Evolutionary conservation across 129 eudicot species (phyloP).

Genomic region (Artemisia argyi): DNA sequence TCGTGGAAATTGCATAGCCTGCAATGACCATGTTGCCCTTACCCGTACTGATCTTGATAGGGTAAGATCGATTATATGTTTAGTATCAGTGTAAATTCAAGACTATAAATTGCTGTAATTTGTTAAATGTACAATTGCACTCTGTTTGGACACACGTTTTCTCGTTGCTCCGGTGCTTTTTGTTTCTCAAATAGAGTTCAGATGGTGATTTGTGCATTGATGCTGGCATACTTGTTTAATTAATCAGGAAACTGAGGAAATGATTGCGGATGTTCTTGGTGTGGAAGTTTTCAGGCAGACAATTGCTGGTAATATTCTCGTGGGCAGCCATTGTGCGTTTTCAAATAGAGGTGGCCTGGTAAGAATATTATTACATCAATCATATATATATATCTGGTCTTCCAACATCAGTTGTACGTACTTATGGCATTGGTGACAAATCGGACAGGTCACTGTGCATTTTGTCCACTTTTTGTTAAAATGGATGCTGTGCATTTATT

Average conservation of each 20-base stretch:
- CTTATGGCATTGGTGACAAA: too few species aligned
- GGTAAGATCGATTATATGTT: slow-evolving; percentile 34
- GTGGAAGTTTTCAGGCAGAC: slow-evolving; percentile 79
- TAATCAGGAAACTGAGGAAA: slow-evolving; percentile 74
- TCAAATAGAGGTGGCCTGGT: slow-evolving; percentile 81
- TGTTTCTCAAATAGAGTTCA: neutral
- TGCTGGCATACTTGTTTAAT: neutral
- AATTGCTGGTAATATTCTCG: slow-evolving; percentile 72
- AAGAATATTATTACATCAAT: slow-evolving; percentile 14
- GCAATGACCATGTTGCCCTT: slow-evolving; percentile 99
- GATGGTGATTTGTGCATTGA: neutral
- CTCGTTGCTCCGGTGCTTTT: neutral
- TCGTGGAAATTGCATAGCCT: slow-evolving; percentile 91
- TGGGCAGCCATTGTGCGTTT: slow-evolving; percentile 70
- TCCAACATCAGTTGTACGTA: neutral
- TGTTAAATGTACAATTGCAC: neutral
- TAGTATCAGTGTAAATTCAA: neutral
- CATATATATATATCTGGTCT: neutral
- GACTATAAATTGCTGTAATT: neutral
- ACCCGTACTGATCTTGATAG: slow-evolving; percentile 90
- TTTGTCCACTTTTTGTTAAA: neutral
- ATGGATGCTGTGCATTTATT: too few species aligned
- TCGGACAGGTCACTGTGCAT: too few species aligned
- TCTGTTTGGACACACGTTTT: neutral
- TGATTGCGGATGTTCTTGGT: slow-evolving; percentile 82